A percentile compares a stretch with the other conserved stretches of the same genome.
These are phyloP conservation scores for Grosmannia penicillata DNA, from an alignment of 2,329 filamentous ascomycete genomes.

Conservation along the genomic window DNA sequence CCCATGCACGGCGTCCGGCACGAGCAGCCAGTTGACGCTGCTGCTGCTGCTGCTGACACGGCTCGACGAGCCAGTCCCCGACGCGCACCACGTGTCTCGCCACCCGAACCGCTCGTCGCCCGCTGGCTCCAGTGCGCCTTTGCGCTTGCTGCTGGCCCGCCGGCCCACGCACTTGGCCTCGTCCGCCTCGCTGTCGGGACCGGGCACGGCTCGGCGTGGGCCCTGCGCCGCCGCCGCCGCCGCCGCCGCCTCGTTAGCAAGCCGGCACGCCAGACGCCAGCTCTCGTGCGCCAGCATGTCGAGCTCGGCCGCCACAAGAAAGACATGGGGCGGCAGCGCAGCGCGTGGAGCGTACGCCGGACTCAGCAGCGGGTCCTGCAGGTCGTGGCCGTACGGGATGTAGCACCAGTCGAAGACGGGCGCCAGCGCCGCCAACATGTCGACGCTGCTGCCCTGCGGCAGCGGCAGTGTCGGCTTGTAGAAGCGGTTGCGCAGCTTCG, in stretches of 20 bases:
- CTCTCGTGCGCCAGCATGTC: slow-evolving; percentile 29
- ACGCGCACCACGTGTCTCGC: slow-evolving; percentile 15
- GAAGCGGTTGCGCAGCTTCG: slow-evolving; percentile 18
- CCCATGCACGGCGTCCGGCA: slow-evolving; percentile 25
- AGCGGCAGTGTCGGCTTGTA: slow-evolving; percentile 20
- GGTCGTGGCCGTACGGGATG: slow-evolving; percentile 19
- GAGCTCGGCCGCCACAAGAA: slow-evolving; percentile 26
- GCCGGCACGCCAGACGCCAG: slow-evolving; percentile 21
- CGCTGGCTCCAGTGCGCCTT: slow-evolving; percentile 12
- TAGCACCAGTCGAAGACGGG: slow-evolving; percentile 26
- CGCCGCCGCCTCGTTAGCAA: slow-evolving; percentile 17
- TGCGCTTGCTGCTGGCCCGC: slow-evolving; percentile 11
- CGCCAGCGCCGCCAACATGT: slow-evolving; percentile 15
- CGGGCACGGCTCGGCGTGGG: slow-evolving; percentile 3
- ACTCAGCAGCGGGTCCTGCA: slow-evolving; percentile 24
- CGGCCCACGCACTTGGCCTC: slow-evolving; percentile 6
- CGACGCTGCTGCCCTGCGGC: slow-evolving; percentile 13
- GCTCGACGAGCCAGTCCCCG: too few relatives aligned
- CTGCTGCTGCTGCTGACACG: too few relatives aligned
- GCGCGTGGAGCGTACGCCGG: slow-evolving; percentile 19
- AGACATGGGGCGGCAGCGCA: slow-evolving; percentile 25
- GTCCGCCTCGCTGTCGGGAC: slow-evolving; percentile 8
- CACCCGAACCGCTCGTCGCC: slow-evolving; percentile 21
- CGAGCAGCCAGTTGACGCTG: slow-evolving; percentile 23
- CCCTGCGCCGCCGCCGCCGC: slow-evolving; percentile 9